Conservation (phyloP, 2,329 filamentous ascomycete species). For the Diaporthe citriasiana region DNA sequence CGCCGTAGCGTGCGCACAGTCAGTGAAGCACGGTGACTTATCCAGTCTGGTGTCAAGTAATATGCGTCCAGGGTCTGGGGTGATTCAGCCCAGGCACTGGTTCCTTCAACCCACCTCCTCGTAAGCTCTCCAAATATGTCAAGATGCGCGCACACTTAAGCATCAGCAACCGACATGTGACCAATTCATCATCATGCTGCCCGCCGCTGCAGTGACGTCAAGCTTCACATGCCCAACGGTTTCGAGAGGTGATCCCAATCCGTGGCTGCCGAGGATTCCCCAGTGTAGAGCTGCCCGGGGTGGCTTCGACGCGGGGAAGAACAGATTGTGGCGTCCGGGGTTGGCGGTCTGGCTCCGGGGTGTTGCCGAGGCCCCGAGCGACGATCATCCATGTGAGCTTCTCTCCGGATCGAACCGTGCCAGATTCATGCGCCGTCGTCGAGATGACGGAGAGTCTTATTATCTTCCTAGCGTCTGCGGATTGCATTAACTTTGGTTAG, state of each 20-base stretch:
- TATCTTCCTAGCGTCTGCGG: neutral
- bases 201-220: constrained; percentile 7
- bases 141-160: neutral
- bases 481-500: neutral
- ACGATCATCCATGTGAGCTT: constrained; percentile 29
- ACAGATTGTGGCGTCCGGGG: constrained; percentile 29
- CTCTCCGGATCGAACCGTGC: constrained; percentile 9
- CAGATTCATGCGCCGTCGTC: neutral
- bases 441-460: neutral
- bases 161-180: neutral
- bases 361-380: constrained; percentile 16
- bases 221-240: constrained; percentile 10
- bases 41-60: neutral
- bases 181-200: neutral
- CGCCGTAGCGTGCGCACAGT: neutral
- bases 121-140: neutral
- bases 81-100: constrained; percentile 6
- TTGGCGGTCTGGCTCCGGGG: neutral
- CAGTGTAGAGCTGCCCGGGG: neutral
- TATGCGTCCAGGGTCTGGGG: constrained; percentile 12
- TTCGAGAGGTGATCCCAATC: constrained; percentile 16
- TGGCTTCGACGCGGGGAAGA: constrained; percentile 15
- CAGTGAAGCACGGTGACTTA: neutral
- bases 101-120: neutral
- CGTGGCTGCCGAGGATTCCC: neutral